Evolutionary conservation across 2,329 filamentous ascomycete genomes (phyloP).

Genomic region (Hawksworthiomyces lignivorus): DNA sequence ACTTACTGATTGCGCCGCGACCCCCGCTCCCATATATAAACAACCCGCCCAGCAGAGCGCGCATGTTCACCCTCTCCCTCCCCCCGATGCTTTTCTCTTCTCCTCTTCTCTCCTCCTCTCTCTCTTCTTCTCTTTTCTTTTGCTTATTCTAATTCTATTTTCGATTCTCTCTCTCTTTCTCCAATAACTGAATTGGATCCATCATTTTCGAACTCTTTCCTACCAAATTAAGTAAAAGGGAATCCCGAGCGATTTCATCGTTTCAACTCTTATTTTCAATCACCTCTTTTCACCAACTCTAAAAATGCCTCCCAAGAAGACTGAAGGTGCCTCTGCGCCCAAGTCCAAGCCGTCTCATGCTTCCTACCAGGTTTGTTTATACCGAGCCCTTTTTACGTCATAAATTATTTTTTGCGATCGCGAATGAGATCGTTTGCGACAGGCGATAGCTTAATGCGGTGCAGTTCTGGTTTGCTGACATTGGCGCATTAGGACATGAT

Average conservation of each 20-base stretch:
- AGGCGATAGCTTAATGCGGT: too few species aligned
- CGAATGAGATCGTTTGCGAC: too few species aligned
- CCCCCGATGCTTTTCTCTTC: slow-evolving; percentile 26
- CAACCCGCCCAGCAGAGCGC: slow-evolving; percentile 46
- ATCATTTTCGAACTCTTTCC: slow-evolving; percentile 11
- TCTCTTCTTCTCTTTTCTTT: background rate
- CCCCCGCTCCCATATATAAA: slow-evolving; percentile 53
- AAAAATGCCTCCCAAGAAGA: slow-evolving; percentile 55
- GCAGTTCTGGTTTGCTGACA: too few species aligned
- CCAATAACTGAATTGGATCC: slow-evolving; percentile 5
- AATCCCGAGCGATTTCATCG: slow-evolving; percentile 2
- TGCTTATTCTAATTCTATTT: background rate
- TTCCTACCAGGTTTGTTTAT: slow-evolving; percentile 49
- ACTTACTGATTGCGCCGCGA: slow-evolving; percentile 49
- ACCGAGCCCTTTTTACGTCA: background rate
- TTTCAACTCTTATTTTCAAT: background rate
- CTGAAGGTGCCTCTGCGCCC: slow-evolving; percentile 33
- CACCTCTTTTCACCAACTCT: slow-evolving; percentile 5
- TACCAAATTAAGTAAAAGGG: slow-evolving; percentile 14
- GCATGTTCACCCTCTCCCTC: slow-evolving; percentile 31
- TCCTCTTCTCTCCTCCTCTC: slow-evolving; percentile 2
- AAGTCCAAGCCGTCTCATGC: slow-evolving; percentile 44
- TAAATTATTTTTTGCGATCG: background rate
- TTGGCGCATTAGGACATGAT: slow-evolving; percentile 53
- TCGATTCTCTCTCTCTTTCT: slow-evolving; percentile 12